Evolutionary conservation across 177 flowering plant genomes (phyloP).

Genomic region (Vitis hybrid): DNA sequence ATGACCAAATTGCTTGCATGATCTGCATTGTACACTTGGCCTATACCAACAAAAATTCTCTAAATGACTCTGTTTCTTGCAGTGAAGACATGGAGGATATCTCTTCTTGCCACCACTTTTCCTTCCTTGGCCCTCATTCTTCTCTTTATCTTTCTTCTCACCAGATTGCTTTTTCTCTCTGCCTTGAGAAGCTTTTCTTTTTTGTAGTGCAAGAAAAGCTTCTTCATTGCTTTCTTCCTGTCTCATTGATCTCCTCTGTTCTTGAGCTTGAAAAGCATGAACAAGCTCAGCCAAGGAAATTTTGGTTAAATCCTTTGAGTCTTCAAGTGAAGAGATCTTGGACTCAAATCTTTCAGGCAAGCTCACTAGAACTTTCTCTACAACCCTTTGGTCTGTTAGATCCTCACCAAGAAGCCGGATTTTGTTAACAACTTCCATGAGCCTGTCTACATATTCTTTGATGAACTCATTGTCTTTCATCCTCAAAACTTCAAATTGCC

Average conservation of each 20-base stretch:
- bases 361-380: conserved; percentile 6
- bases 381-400: neutral
- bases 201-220: neutral
- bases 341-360: conserved; percentile 7
- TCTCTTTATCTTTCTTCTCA: neutral
- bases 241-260: neutral
- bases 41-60: too few relatives aligned
- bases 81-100: too few relatives aligned
- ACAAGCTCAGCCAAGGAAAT: too few relatives aligned
- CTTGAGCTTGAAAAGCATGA: too few relatives aligned
- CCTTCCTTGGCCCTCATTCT: too few relatives aligned
- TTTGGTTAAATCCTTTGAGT: neutral
- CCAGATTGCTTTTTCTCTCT: neutral
- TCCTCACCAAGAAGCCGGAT: neutral
- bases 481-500: conserved; percentile 11
- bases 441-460: neutral
- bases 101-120: too few relatives aligned
- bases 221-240: neutral
- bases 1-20: too few relatives aligned
- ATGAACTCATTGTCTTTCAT: conserved; percentile 4
- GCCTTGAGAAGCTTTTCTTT: neutral
- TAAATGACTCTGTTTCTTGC: too few relatives aligned
- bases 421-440: neutral
- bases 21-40: too few relatives aligned
- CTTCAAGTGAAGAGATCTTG: conserved; percentile 4